Evolutionary conservation across 352 stramenopile species (phyloP), one percentile per base, ranked within the genome.

Genomic region (Phytophthora melonis): DNA sequence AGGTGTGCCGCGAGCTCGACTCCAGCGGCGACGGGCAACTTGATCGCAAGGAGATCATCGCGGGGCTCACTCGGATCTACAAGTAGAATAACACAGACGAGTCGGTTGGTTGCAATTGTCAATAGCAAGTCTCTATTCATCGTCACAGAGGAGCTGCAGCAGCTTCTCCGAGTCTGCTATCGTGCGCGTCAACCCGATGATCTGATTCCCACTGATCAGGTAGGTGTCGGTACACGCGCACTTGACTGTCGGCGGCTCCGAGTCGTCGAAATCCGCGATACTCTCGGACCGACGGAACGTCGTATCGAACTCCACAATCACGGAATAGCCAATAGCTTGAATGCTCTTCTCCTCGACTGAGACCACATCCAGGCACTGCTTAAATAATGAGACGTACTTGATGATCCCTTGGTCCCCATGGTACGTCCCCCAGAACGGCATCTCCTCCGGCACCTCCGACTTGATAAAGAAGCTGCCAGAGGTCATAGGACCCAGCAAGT

Each of bases 111-210:
- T 73, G 14, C 55, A 63, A 62, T 72, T 65, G 36, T 66, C 27
- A 57, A 75, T 58, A 71, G 63, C 16, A 53, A 61, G 68, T 68
- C 56, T 72, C 52, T 78, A 75, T 58, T 77, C 70, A 52, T 90
- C 83, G 13, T 86, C 75, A 69, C 79, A 74, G 27, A 93, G 73
- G 63, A 93, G 78, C 63, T 89, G 74, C 49, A 95, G 62, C 21
- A 95, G 75, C 65, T 95, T 95, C 62, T 95, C 87, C 11, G 85
- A 93, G 58, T 93, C 86, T 8, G 82, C 88, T 53, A 95, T 93
- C 14, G 88, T 93, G 27, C 88, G 80, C n/a, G 88, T 95, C 41
- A 95, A 75, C 1, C 82, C 83, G 58, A 93, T 91, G 61, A 95
- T 89, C 52, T 91, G 81, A 58, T 89, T 89, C 4, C 81, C 79